Percentiles rank a stretch among this genome's conserved stretches.
These are phyloP conservation scores for Termitomyces sp. DNA, from an alignment of 768 basidiomycete species.

Conservation along the genomic window DNA sequence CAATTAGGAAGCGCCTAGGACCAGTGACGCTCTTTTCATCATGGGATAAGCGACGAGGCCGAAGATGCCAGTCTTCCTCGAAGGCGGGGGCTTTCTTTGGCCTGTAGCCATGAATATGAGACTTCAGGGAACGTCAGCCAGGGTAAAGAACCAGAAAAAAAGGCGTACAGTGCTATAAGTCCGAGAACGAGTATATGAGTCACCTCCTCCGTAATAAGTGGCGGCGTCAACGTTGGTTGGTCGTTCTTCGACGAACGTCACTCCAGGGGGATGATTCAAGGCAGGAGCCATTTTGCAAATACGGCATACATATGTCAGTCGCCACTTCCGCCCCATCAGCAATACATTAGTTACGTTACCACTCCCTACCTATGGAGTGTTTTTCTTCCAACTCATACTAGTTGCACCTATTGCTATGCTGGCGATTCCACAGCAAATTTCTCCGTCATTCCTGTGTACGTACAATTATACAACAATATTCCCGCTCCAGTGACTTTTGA, in stretches of 20 bases:
- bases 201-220: conserved; percentile 79
- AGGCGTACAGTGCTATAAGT: conserved; percentile 82
- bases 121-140: conserved; percentile 34
- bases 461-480: no score
- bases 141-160: conserved; percentile 1
- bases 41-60: conserved; percentile 83
- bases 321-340: neutral
- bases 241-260: conserved; percentile 65
- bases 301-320: neutral
- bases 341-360: neutral
- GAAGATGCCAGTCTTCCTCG: conserved; percentile 70
- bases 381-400: neutral
- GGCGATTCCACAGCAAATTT: neutral
- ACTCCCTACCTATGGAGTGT: no score
- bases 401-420: neutral
- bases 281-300: conserved; percentile 51
- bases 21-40: conserved; percentile 82
- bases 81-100: conserved; percentile 71
- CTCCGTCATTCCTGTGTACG: neutral
- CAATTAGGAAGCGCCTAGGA: conserved; percentile 90
- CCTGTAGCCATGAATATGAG: conserved; percentile 68
- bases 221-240: conserved; percentile 65
- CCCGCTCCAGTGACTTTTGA: neutral
- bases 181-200: conserved; percentile 76
- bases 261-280: conserved; percentile 59